Percentiles rank a stretch among this genome's conserved stretches.
These are phyloP conservation scores for Tolypocladium cylindrosporum DNA, from an alignment of 2,329 filamentous ascomycete genomes.

Conservation along the genomic window DNA sequence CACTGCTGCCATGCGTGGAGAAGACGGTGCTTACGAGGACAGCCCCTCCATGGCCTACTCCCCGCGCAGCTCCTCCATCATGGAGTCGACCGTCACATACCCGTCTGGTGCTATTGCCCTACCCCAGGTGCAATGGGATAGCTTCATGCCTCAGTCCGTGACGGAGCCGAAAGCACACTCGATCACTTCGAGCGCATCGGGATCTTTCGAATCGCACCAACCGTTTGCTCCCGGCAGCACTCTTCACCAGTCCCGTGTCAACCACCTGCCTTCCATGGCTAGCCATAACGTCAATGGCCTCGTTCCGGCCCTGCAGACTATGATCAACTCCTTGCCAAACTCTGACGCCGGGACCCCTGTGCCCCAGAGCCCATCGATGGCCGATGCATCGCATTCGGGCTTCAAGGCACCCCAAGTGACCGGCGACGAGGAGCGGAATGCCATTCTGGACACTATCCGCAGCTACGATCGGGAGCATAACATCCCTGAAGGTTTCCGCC, in stretches of 20 bases:
- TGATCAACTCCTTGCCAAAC: conserved; percentile 61
- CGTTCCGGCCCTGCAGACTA: conserved; percentile 57
- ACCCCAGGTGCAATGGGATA: conserved; percentile 86
- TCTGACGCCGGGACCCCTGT: conserved; percentile 61
- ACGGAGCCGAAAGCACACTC: conserved; percentile 68
- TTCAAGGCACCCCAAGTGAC: conserved; percentile 70
- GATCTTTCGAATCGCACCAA: conserved; percentile 58
- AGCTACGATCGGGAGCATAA: conserved; percentile 70
- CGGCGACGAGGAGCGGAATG: conserved; percentile 74
- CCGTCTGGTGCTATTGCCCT: conserved; percentile 70
- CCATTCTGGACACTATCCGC: conserved; percentile 79
- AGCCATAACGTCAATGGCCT: conserved; percentile 51
- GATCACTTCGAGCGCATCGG: conserved; percentile 53
- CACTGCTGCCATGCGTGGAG: conserved; percentile 57
- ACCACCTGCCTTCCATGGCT: conserved; percentile 59
- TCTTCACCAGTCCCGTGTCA: conserved; percentile 45
- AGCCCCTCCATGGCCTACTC: conserved; percentile 60
- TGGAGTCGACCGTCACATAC: conserved; percentile 71
- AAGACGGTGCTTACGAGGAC: conserved; percentile 45
- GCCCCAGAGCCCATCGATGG: conserved; percentile 65
- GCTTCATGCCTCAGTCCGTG: conserved; percentile 63
- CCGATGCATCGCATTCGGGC: conserved; percentile 53
- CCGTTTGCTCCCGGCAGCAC: conserved; percentile 51
- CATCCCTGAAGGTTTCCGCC: conserved; percentile 79
- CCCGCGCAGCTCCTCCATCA: conserved; percentile 57